phyloP scores from a whole-genome alignment of 1,139 yeast genomes.

The Geotrichum fermentans region DNA sequence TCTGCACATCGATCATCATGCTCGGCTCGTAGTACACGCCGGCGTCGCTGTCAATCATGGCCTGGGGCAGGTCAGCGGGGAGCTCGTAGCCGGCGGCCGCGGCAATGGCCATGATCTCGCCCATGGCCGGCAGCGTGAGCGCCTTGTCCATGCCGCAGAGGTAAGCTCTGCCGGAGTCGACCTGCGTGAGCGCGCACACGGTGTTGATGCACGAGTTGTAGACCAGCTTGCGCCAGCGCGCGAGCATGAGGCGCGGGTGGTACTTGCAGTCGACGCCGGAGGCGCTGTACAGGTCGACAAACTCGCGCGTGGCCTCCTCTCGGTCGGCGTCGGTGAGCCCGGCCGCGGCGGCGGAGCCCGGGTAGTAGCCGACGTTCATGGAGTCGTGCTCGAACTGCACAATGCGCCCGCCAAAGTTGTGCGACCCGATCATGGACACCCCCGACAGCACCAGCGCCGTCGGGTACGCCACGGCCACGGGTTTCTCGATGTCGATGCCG shows the following conservation, averaged over 20 bases:
- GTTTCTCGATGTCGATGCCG: slow-evolving; percentile 67
- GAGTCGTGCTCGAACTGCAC: slow-evolving; percentile 49
- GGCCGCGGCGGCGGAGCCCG: slow-evolving; percentile 30
- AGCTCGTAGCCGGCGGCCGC: slow-evolving; percentile 52
- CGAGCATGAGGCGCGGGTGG: slow-evolving; percentile 40
- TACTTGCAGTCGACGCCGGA: slow-evolving; percentile 42
- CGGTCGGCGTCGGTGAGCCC: slow-evolving; percentile 33
- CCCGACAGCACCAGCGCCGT: slow-evolving; percentile 58
- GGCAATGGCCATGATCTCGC: slow-evolving; percentile 59
- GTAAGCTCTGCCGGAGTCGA: slow-evolving; percentile 57
- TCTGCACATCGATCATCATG: slow-evolving; percentile 66
- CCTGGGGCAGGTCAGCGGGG: slow-evolving; percentile 44
- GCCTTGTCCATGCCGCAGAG: slow-evolving; percentile 48
- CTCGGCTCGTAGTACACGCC: slow-evolving; percentile 66
- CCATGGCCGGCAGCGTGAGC: slow-evolving; percentile 53
- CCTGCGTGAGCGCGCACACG: slow-evolving; percentile 51
- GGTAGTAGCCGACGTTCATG: slow-evolving; percentile 53
- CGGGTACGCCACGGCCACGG: slow-evolving; percentile 56
- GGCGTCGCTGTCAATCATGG: slow-evolving; percentile 55
- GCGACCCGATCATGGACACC: slow-evolving; percentile 63
- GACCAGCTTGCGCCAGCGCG: slow-evolving; percentile 66
- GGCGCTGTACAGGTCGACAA: slow-evolving; percentile 48
- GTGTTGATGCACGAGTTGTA: slow-evolving; percentile 68
- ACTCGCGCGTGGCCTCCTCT: slow-evolving; percentile 40
- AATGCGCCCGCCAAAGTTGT: slow-evolving; percentile 51